Evolutionary conservation across 495 filamentous ascomycete genomes (phyloP).

Genomic region (Podospora australis): DNA sequence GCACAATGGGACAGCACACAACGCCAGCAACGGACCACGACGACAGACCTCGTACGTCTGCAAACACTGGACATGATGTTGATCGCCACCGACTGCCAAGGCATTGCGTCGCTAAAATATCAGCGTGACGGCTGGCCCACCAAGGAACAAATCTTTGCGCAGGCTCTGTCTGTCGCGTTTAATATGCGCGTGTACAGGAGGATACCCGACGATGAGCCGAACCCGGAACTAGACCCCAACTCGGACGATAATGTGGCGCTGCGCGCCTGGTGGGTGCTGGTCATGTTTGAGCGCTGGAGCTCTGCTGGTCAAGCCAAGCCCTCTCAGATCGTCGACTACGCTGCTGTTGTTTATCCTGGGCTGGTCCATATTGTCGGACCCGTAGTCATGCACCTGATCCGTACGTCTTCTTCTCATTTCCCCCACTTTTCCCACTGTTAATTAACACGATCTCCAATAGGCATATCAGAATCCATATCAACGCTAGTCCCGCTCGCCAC

Average conservation of each 20-base stretch:
- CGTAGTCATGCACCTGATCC: conserved; percentile 54
- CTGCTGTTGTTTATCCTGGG: conserved; percentile 53
- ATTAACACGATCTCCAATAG: conserved; percentile 17
- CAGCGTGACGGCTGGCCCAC: conserved; percentile 23
- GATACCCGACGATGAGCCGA: conserved; percentile 16
- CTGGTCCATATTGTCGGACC: conserved; percentile 62
- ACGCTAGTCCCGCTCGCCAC: too few relatives aligned
- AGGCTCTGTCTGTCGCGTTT: conserved; percentile 54
- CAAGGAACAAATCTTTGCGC: conserved; percentile 42
- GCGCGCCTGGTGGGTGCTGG: conserved; percentile 68
- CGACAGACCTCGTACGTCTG: conserved; percentile 54
- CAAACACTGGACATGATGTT: conserved; percentile 58
- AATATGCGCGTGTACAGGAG: conserved; percentile 49
- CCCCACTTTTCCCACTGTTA: conserved; percentile 8
- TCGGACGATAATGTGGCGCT: conserved; percentile 64
- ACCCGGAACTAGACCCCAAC: conserved; percentile 49
- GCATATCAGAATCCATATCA: too few relatives aligned
- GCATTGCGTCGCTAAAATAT: conserved; percentile 26
- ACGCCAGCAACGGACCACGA: conserved; percentile 32
- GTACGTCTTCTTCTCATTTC: conserved; percentile 60
- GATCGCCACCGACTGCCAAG: conserved; percentile 51
- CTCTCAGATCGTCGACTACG: conserved; percentile 53
- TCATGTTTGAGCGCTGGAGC: conserved; percentile 71
- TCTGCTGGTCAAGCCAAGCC: conserved; percentile 58
- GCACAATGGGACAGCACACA: conserved; percentile 50